Conservation (phyloP, 768 basidiomycete species). For the Phanerochaete sordida region DNA sequence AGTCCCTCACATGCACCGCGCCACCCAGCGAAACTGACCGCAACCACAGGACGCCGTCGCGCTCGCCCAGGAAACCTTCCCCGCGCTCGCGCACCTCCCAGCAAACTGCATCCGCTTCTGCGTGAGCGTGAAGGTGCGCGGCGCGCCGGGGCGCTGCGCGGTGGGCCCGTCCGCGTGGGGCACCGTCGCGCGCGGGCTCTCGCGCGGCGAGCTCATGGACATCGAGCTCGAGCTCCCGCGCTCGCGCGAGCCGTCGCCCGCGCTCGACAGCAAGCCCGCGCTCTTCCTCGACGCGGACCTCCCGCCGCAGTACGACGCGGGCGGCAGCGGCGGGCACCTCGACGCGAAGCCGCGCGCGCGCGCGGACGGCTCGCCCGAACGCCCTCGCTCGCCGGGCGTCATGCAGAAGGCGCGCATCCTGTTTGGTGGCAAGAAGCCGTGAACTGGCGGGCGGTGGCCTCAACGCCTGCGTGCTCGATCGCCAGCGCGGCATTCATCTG, state of each 20-base stretch:
- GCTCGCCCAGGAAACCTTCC: conserved; percentile 17
- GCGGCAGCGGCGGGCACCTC: too few species aligned
- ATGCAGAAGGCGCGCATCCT: not conserved
- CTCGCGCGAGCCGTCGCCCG: conserved; percentile 4
- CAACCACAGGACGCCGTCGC: conserved; percentile 19
- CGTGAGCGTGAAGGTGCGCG: conserved; percentile 18
- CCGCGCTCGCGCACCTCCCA: conserved; percentile 16
- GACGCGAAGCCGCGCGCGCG: not conserved
- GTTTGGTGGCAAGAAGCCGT: not conserved
- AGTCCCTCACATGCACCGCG: not conserved
- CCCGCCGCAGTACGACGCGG: conserved; percentile 13
- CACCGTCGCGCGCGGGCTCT: conserved; percentile 15
- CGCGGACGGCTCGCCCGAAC: not conserved
- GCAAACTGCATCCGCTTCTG: conserved; percentile 20
- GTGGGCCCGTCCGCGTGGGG: conserved; percentile 25
- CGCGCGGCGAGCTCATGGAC: conserved; percentile 26
- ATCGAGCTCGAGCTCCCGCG: conserved; percentile 13
- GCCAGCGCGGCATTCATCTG: too few species aligned
- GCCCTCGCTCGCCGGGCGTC: not conserved
- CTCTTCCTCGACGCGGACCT: not conserved
- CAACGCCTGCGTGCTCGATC: too few species aligned
- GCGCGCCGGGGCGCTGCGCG: conserved; percentile 14
- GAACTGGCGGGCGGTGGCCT: not conserved
- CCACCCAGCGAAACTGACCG: not conserved
- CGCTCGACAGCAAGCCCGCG: not conserved